Percentiles rank a stretch among this genome's conserved stretches.
phyloP scores from a whole-genome alignment of 2,329 filamentous ascomycete genomes.

The Paecilomyces formosus region DNA sequence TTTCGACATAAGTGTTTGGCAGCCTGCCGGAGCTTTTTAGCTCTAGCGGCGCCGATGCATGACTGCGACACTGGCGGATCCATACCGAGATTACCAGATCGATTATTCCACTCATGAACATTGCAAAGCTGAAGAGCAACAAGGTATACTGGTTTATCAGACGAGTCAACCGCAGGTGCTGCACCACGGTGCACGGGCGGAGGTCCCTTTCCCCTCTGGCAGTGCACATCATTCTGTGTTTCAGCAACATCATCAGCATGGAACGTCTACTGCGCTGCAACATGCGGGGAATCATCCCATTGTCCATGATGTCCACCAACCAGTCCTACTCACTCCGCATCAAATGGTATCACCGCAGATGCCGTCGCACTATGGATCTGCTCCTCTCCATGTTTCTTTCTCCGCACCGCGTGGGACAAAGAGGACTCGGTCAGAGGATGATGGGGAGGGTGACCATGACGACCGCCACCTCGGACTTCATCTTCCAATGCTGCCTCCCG shows the following conservation, averaged over 20 bases:
- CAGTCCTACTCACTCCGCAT: constrained; percentile 22
- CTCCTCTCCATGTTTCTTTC: constrained; percentile 24
- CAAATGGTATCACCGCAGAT: constrained; percentile 28
- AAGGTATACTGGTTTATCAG: constrained; percentile 59
- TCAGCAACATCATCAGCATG: constrained; percentile 36
- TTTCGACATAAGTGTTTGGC: constrained; percentile 10
- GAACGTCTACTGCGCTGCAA: constrained; percentile 31
- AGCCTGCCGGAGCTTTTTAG: constrained; percentile 60
- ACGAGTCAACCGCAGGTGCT: constrained; percentile 32
- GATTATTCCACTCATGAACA: constrained; percentile 63
- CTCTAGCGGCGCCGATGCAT: constrained; percentile 71
- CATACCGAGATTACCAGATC: constrained; percentile 71
- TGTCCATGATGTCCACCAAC: constrained; percentile 24
- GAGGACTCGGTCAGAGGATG: constrained; percentile 25
- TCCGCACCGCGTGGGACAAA: constrained; percentile 25
- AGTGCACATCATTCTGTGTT: constrained; percentile 23
- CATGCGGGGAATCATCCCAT: constrained; percentile 20
- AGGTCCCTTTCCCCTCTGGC: constrained; percentile 24
- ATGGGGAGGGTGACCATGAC: constrained; percentile 16
- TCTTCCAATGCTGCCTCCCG: constrained; percentile 25
- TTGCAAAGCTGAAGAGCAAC: constrained; percentile 58
- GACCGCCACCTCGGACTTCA: constrained; percentile 21
- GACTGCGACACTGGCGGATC: constrained; percentile 64
- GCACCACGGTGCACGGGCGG: constrained; percentile 26
- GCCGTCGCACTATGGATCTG: constrained; percentile 26